Conservation (phyloP, 352 stramenopile species). For the Globisporangium perplexum region DNA sequence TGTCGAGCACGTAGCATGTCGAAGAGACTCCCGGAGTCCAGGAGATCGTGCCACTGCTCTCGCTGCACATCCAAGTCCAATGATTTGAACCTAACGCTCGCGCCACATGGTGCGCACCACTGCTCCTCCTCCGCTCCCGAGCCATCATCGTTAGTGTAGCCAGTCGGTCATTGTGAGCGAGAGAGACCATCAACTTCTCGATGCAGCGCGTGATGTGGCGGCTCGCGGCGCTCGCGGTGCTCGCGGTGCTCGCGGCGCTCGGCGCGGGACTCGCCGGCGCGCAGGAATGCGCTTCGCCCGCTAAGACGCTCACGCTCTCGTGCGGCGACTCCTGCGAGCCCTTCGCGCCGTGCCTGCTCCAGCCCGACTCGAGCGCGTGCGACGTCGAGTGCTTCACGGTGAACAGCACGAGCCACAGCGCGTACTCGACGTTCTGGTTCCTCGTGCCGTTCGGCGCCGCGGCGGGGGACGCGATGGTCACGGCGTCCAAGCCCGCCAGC, state of each 20-base stretch:
- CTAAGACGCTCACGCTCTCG: constrained; percentile 12
- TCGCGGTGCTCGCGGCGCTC: neutral
- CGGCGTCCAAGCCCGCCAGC: constrained; percentile 6
- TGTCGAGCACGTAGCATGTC: no score
- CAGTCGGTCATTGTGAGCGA: no score
- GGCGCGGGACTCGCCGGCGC: neutral
- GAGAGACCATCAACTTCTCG: neutral
- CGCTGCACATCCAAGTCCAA: no score
- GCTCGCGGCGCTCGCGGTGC: neutral
- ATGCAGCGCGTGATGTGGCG: neutral
- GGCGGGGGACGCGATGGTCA: constrained; percentile 13
- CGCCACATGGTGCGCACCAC: no score
- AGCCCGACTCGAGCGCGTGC: constrained; percentile 17
- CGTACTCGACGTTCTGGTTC: constrained; percentile 43
- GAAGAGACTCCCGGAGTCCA: no score
- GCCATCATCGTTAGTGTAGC: no score
- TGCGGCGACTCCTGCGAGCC: constrained; percentile 3
- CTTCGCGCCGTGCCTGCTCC: constrained; percentile 11
- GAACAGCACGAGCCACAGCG: constrained; percentile 8
- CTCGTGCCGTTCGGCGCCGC: constrained; percentile 40
- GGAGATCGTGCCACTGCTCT: no score
- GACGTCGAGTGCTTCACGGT: constrained; percentile 40
- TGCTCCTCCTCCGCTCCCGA: no score
- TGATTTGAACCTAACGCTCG: no score
- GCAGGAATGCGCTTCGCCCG: neutral